Percentiles rank a stretch among this genome's conserved stretches.
Evolutionary conservation across 2,329 filamentous ascomycete species (phyloP).

Genomic region (Arthrobotrys sinensis): DNA sequence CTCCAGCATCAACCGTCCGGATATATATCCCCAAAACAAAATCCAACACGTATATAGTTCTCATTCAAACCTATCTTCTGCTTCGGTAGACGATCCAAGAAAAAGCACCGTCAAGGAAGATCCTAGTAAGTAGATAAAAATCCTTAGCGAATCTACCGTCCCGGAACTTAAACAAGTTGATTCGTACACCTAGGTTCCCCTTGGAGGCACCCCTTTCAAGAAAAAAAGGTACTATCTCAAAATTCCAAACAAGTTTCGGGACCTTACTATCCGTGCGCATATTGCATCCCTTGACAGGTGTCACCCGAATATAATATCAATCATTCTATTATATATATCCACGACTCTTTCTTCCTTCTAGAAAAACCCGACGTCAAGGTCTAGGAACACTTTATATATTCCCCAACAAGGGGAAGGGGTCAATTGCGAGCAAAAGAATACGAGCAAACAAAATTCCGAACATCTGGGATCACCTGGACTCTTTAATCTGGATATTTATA

Average conservation of each 20-base stretch:
- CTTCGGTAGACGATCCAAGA: conserved; percentile 40
- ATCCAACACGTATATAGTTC: conserved; percentile 40
- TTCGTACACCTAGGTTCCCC: conserved; percentile 31
- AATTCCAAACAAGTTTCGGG: conserved; percentile 49
- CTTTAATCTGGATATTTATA: conserved; percentile 61
- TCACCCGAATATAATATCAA: conserved; percentile 51
- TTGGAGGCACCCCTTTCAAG: conserved; percentile 29
- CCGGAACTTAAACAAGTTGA: conserved; percentile 36
- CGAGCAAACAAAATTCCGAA: conserved; percentile 56
- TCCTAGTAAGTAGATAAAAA: conserved; percentile 42
- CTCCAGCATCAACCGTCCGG: conserved; percentile 18
- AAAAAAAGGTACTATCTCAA: conserved; percentile 47
- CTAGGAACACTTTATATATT: conserved; percentile 36
- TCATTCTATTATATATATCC: conserved; percentile 27
- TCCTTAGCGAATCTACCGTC: conserved; percentile 49
- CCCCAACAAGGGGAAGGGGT: conserved; percentile 35
- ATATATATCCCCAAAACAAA: conserved; percentile 27
- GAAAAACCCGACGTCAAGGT: conserved; percentile 52
- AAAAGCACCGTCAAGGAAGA: conserved; percentile 40
- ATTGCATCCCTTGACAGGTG: conserved; percentile 46
- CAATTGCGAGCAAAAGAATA: conserved; percentile 49
- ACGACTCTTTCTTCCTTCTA: conserved; percentile 39
- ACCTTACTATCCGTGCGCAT: conserved; percentile 46
- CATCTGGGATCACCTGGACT: conserved; percentile 56
- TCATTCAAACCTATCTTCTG: conserved; percentile 17